Conservation (phyloP, 768 basidiomycete species). For the Boletus reticuloceps region DNA sequence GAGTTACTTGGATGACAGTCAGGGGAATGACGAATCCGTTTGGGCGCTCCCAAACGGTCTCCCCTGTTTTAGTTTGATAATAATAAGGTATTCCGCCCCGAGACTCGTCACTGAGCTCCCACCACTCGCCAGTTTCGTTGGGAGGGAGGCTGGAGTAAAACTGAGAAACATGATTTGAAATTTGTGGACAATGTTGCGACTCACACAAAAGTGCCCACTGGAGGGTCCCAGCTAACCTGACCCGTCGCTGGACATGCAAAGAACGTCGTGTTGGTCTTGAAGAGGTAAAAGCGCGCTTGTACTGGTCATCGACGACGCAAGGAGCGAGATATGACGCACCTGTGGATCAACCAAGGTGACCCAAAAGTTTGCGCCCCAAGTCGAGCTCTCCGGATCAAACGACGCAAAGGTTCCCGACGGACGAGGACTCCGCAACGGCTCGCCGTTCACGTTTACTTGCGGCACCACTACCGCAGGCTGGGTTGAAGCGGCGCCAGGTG, state of each 20-base stretch:
- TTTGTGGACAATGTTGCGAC: slow-evolving; percentile 23
- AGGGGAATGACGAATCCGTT: slow-evolving; percentile 88
- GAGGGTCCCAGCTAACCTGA: slow-evolving; percentile 91
- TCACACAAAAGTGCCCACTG: slow-evolving; percentile 85
- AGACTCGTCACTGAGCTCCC: slow-evolving; percentile 87
- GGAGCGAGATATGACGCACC: slow-evolving; percentile 43
- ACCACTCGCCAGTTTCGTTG: slow-evolving; percentile 87
- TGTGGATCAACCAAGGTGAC: slow-evolving; percentile 90
- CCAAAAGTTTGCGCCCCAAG: slow-evolving; percentile 93
- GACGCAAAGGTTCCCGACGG: slow-evolving; percentile 26
- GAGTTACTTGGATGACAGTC: slow-evolving; percentile 75
- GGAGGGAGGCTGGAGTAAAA: slow-evolving; percentile 64
- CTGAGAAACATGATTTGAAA: slow-evolving; percentile 18
- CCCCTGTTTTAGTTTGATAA: slow-evolving; percentile 89
- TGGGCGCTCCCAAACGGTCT: slow-evolving; percentile 93
- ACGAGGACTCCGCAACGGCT: slow-evolving; percentile 31
- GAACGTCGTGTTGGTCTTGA: slow-evolving; percentile 64
- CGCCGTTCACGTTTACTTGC: slow-evolving; percentile 36
- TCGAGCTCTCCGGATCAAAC: slow-evolving; percentile 40
- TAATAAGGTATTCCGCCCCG: slow-evolving; percentile 87
- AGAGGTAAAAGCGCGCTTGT: slow-evolving; percentile 3
- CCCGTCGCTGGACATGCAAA: slow-evolving; percentile 93
- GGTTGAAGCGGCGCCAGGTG: slow-evolving; percentile 7
- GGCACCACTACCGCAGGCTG: slow-evolving; percentile 25
- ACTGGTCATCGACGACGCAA: slow-evolving; percentile 5